A percentile compares a stretch with the other conserved stretches of the same genome.
phyloP scores from a whole-genome alignment of 139 green algal species.

The Chlorella vulgaris region DNA sequence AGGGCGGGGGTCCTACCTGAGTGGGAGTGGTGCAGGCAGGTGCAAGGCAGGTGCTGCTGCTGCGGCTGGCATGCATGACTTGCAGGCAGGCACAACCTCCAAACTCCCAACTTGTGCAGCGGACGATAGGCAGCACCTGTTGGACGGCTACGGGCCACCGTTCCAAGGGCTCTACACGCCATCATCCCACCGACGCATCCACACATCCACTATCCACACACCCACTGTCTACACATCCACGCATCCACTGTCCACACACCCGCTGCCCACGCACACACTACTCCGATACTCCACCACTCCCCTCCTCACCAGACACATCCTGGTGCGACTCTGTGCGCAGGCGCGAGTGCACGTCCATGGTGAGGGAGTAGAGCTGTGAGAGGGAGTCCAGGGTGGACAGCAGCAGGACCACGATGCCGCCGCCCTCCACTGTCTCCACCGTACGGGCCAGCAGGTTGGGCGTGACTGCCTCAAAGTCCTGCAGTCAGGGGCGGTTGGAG shows the following conservation, averaged over 20 bases:
- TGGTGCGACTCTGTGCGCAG: constrained; percentile 93
- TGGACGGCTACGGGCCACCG: no score
- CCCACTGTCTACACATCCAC: not conserved
- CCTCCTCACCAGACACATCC: constrained; percentile 11
- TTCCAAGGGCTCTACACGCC: not conserved
- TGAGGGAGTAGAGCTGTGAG: constrained; percentile 92
- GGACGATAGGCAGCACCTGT: no score
- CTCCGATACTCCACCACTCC: not conserved
- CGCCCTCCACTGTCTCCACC: constrained; percentile 98
- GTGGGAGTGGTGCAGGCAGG: no score
- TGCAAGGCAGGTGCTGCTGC: no score
- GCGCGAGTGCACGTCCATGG: constrained; percentile 96
- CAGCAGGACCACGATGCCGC: constrained; percentile 93
- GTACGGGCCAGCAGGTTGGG: constrained; percentile 97
- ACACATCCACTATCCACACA: not conserved
- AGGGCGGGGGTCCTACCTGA: not conserved
- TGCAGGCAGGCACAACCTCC: no score
- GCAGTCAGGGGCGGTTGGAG: constrained; percentile 12
- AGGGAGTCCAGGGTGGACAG: constrained; percentile 88
- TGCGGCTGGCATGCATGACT: no score
- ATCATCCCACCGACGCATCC: not conserved
- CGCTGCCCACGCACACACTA: not conserved
- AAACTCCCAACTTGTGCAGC: no score
- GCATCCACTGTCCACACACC: not conserved
- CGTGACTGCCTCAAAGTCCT: constrained; percentile 99